phyloP scores from a whole-genome alignment of 208 protist species.

The Vickermania ingenoplastis region DNA sequence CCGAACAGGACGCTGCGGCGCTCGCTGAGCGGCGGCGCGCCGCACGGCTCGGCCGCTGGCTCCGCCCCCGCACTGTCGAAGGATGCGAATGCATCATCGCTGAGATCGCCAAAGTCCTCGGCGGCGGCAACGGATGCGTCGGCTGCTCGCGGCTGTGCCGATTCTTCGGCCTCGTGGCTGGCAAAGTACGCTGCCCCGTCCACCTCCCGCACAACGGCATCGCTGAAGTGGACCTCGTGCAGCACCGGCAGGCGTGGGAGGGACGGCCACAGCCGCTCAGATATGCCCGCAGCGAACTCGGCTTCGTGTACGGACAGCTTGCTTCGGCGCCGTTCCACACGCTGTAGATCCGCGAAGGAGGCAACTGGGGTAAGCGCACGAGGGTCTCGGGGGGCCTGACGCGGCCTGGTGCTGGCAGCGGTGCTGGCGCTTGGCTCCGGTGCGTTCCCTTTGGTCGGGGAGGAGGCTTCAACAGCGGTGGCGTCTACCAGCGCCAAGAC shows the following conservation, averaged over 20 bases:
- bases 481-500: too few relatives aligned
- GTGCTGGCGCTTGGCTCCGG: too few relatives aligned
- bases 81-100: slow-evolving; percentile 12
- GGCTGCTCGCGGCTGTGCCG: not conserved
- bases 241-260: slow-evolving; percentile 55
- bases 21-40: not conserved
- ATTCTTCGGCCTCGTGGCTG: not conserved
- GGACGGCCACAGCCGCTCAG: slow-evolving; percentile 69
- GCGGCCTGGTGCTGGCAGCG: too few relatives aligned
- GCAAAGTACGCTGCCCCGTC: slow-evolving; percentile 49
- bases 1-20: not conserved
- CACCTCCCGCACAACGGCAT: slow-evolving; percentile 65
- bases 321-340: slow-evolving; percentile 67
- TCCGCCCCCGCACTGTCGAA: slow-evolving; percentile 11
- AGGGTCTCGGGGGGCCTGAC: too few relatives aligned
- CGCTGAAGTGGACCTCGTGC: slow-evolving; percentile 80
- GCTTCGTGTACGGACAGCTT: slow-evolving; percentile 46
- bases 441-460: too few relatives aligned
- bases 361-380: too few relatives aligned
- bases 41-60: slow-evolving; percentile 5
- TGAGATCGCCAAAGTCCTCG: slow-evolving; percentile 3
- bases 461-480: too few relatives aligned
- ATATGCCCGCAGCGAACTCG: slow-evolving; percentile 69
- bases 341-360: slow-evolving; percentile 15
- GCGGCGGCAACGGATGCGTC: not conserved